Percentiles rank a stretch among this genome's conserved stretches.
phyloP scores from a whole-genome alignment of 192 early-diverging fungal genomes.

The Entophlyctis luteolus region DNA sequence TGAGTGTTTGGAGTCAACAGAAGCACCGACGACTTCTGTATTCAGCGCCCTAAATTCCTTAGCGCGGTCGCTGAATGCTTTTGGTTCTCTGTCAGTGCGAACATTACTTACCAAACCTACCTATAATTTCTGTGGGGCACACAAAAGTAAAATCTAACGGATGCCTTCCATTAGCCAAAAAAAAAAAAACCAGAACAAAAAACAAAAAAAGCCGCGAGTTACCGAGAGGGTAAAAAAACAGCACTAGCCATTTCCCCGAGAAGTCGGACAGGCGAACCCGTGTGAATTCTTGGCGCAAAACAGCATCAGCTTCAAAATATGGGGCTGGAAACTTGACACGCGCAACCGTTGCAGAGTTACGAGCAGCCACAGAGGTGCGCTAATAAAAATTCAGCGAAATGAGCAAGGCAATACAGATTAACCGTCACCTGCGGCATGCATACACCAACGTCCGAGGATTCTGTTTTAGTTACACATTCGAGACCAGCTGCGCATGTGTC shows the following conservation, averaged over 20 bases:
- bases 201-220: constrained; percentile 39
- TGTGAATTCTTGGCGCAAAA: constrained; percentile 68
- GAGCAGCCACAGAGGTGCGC: constrained; percentile 3
- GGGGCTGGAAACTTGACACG: constrained; percentile 49
- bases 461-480: constrained; percentile 8
- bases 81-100: background rate
- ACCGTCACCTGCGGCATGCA: background rate
- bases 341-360: constrained; percentile 11
- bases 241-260: constrained; percentile 60
- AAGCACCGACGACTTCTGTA: constrained; percentile 55
- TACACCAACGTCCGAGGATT: constrained; percentile 1
- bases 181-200: background rate
- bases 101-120: no score
- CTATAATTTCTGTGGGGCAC: constrained; percentile 91
- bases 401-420: background rate
- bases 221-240: constrained; percentile 92
- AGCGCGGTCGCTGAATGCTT: constrained; percentile 76
- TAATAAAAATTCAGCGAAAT: background rate
- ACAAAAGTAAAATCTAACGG: constrained; percentile 63
- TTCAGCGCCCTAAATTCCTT: constrained; percentile 77
- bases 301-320: constrained; percentile 60
- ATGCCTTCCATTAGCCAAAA: background rate
- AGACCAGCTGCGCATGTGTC: constrained; percentile 3
- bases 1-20: constrained; percentile 63
- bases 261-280: constrained; percentile 56